Percentiles rank a stretch among this genome's conserved stretches.
Evolutionary conservation across 2,329 filamentous ascomycete genomes (phyloP).

Genomic region (Leptographium flavum): DNA sequence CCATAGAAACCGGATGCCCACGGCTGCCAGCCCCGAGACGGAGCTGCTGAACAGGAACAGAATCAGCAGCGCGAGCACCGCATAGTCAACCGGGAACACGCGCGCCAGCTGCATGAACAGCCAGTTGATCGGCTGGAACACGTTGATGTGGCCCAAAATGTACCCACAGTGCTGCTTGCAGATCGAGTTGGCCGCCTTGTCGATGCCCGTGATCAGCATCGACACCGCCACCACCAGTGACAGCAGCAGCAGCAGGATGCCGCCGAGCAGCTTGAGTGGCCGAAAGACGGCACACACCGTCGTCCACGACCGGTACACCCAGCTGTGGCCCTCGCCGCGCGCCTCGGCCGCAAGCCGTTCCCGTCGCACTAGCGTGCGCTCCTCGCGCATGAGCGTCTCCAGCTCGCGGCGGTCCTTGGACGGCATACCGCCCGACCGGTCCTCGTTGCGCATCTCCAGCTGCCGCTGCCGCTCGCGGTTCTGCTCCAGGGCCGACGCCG

Average conservation of each 20-base stretch:
- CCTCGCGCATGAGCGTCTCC: conserved; percentile 74
- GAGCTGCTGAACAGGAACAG: conserved; percentile 82
- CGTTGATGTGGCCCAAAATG: conserved; percentile 70
- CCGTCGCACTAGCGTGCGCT: conserved; percentile 79
- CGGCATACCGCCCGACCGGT: conserved; percentile 59
- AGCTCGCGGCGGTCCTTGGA: conserved; percentile 80
- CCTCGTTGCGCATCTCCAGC: conserved; percentile 71
- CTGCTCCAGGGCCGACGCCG: conserved; percentile 64
- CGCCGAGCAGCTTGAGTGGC: conserved; percentile 77
- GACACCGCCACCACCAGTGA: conserved; percentile 69
- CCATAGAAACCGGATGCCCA: conserved; percentile 96
- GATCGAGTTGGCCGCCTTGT: conserved; percentile 90
- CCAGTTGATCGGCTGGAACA: conserved; percentile 94
- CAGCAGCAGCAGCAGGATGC: conserved; percentile 61
- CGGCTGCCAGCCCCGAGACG: conserved; percentile 68
- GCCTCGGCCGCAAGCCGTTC: conserved; percentile 77
- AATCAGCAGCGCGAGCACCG: conserved; percentile 72
- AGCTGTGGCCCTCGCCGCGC: conserved; percentile 61
- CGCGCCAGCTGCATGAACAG: conserved; percentile 67
- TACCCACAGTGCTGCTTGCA: conserved; percentile 89
- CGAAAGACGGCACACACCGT: conserved; percentile 72
- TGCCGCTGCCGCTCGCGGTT: conserved; percentile 89
- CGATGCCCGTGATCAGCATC: conserved; percentile 90
- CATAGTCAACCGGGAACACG: conserved; percentile 82
- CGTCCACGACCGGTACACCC: conserved; percentile 61